Percentiles rank a stretch among this genome's conserved stretches.
Conservation (phyloP, 1,284 basidiomycete species). For the Cutaneotrichosporon sp. region DNA sequence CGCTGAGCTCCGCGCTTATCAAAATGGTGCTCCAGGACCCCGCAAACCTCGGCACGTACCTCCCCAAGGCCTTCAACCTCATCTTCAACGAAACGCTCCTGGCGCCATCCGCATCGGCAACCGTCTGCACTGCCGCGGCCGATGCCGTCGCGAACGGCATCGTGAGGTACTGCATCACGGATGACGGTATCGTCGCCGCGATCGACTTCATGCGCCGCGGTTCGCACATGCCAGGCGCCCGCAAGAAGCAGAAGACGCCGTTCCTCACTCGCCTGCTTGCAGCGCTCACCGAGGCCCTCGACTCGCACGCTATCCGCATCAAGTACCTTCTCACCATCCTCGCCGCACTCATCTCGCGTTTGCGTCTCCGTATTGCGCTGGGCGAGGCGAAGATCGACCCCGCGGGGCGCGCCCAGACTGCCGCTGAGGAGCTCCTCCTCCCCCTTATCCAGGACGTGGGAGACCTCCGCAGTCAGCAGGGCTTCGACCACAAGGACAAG, state of each 20-base stretch:
- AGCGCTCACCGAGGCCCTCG: conserved; percentile 66
- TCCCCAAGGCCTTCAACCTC: conserved; percentile 70
- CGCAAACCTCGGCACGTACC: conserved; percentile 52
- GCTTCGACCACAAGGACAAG: conserved; percentile 86
- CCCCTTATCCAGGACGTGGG: conserved; percentile 74
- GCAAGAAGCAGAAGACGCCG: conserved; percentile 58
- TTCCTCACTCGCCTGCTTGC: conserved; percentile 64
- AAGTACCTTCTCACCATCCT: conserved; percentile 66
- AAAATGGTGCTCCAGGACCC: conserved; percentile 50
- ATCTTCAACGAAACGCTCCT: conserved; percentile 67
- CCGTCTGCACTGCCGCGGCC: conserved; percentile 61
- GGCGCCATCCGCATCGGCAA: conserved; percentile 32
- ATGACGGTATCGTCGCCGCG: conserved; percentile 62
- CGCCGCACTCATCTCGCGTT: conserved; percentile 54
- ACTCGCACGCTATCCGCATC: conserved; percentile 65
- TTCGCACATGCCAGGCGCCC: conserved; percentile 45
- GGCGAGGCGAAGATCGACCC: conserved; percentile 47
- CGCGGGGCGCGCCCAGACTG: conserved; percentile 61
- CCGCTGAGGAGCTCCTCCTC: conserved; percentile 70
- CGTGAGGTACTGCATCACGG: conserved; percentile 68
- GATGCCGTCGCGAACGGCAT: conserved; percentile 60
- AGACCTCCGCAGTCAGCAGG: conserved; percentile 71
- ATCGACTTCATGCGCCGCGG: conserved; percentile 46
- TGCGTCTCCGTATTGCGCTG: conserved; percentile 46
- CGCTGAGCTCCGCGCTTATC: conserved; percentile 56